phyloP scores from a whole-genome alignment of 2,329 filamentous ascomycete genomes.

The Ilyonectria mors-panacis region DNA sequence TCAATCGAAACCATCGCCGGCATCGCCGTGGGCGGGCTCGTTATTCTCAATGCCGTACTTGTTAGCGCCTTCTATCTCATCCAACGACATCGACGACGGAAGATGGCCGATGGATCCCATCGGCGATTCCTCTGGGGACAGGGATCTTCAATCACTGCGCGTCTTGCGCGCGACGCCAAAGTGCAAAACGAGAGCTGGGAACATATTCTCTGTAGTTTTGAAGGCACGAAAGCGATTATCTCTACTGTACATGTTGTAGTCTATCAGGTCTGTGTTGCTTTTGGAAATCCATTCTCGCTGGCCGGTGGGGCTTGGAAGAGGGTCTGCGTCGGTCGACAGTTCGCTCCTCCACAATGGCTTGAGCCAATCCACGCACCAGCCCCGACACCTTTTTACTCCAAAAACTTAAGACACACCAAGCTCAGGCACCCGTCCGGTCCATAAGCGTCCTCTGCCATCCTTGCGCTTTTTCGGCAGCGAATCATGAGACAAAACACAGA shows the following conservation, averaged over 20 bases:
- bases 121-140: no score
- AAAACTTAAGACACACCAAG: not conserved
- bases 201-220: not conserved
- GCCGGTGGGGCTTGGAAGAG: not conserved
- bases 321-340: not conserved
- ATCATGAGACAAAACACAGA: not conserved
- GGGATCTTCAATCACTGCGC: no score
- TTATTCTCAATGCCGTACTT: no score
- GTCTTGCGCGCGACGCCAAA: not conserved
- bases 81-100: no score
- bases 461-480: not conserved
- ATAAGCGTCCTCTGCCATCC: not conserved
- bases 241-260: not conserved
- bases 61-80: no score
- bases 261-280: not conserved
- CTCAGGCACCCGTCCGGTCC: not conserved
- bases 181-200: not conserved
- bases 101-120: no score
- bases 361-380: no score
- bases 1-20: no score
- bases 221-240: not conserved
- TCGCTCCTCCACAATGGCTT: not conserved
- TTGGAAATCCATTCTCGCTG: not conserved
- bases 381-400: no score
- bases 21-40: no score